Base-by-base conservation (phyloP, 2,329 filamentous ascomycete genomes). In the Ceratocystis papillata region DNA sequence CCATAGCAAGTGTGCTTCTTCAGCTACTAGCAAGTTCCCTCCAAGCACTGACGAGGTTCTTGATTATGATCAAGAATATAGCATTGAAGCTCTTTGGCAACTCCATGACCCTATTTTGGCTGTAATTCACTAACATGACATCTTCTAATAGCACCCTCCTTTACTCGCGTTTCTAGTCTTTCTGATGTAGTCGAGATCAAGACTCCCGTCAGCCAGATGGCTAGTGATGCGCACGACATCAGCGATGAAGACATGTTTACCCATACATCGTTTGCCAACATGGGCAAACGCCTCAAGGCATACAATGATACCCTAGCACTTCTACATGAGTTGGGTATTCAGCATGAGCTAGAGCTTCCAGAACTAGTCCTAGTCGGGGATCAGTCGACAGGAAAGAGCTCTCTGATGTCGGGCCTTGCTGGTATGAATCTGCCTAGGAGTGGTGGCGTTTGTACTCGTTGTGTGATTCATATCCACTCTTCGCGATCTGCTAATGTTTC, bases 331-430 rank as follows among this genome's bases (percentile, higher is more conserved):
- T 80, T 93, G 0, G 89, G 88, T 0, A 85, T 96, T 0, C 85
- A 88, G 62, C 83, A 88, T 20, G 82, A 85, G 3, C 82, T 90
- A 0, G 82, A 83, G 0, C 77, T 96, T 0, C 90, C 91, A 0
- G 89, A 90, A 70, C 84, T 95, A 8, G 88, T 93, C 5, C 83
- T 96, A 0, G 84, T 96, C 0, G 91, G 91, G 0, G 90, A 96
- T 62, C 91, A 96, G 71, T 89, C 84, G 0, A 87, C 90, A 0
- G 92, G 91, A 0, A 96, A 96, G 72, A 90, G 86, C 0, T 90
- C 78, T 33, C 72, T 83, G 4, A 83, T 83, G 81, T 85, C 85
- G 12, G 85, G 83, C 0, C 81, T 88, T 60, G 79, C 81, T 0
- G 87, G 86, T 3, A 86, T 94, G 28, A 85, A 85, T 22, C 82